Base-by-base conservation (phyloP, 2,329 filamentous ascomycete species). In the Ascochyta pisi region DNA sequence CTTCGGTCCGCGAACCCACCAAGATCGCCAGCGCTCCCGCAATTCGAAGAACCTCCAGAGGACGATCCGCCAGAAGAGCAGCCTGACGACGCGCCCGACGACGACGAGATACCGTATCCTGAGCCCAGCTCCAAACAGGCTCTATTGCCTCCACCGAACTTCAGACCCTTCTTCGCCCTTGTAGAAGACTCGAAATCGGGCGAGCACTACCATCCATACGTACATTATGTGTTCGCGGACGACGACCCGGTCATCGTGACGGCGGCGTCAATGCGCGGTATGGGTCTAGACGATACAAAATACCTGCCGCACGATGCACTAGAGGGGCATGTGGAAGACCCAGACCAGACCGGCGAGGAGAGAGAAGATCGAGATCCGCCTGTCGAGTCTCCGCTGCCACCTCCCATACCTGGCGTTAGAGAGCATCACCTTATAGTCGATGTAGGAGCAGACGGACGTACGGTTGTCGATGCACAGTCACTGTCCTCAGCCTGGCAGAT, bases 201-300 rank as follows among this genome's bases (percentile, higher is more conserved):
- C 66, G 85, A 90, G 41, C 90, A 91, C 59, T 83, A 91, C 67
- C 93, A 98, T 73, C 95, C 94, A 1, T 87, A 86, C 49, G 87
- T 96, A 1, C 92, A 94, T 78, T 98, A 98, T 78, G 84, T 98
- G 69, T 98, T 99, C 79, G 86, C 86, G 65, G 93, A 98, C 75
- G 95, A 98, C 76, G 92, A 97, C 70, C 85, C 87, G 2, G 89
- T 93, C 42, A 80, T 90, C 40, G 81, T 96, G 34, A 89, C 89
- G 1, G 83, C 86, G 34, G 87, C 89, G 2, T 83, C 83, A 5
- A 75, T 88, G 56, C 80, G 81, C 31, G 81, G 82, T 19, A 73
- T 87, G 75, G 76, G 85, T 72, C 50, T 79, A 33, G 71, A 76
- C 50, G 73, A 76, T 29, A 78, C 54, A 77, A 80, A 75, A 55